These are phyloP conservation scores for Backusella sp. DNA, from an alignment of 192 early-diverging fungal genomes.

Conservation along the genomic window DNA sequence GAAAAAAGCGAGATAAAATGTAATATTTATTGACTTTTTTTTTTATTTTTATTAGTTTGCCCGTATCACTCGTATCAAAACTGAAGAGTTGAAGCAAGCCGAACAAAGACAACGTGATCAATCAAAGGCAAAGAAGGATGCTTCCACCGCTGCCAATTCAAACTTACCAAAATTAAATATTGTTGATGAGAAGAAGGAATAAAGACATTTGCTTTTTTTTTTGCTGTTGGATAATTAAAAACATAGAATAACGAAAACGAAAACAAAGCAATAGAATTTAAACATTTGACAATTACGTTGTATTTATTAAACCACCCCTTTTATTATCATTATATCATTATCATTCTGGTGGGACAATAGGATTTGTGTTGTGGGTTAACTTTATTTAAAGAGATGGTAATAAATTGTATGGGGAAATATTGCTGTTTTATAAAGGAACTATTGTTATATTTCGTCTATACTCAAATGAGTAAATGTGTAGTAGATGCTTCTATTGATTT, in stretches of 20 bases:
- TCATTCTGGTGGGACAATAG: no score
- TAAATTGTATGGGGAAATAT: not conserved
- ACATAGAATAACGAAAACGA: not conserved
- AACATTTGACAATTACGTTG: not conserved
- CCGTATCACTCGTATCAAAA: constrained; percentile 50
- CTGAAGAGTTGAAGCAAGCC: constrained; percentile 51
- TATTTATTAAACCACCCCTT: not conserved
- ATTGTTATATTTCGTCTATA: no score
- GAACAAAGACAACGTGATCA: constrained; percentile 45
- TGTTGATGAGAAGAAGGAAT: constrained; percentile 41
- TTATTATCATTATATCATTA: not conserved
- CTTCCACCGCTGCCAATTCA: constrained; percentile 47
- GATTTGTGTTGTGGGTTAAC: not conserved
- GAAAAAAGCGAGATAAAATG: not conserved
- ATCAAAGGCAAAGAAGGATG: constrained; percentile 44
- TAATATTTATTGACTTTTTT: not conserved
- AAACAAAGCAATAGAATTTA: not conserved
- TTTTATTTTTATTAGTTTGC: constrained; percentile 43
- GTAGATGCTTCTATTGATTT: no score
- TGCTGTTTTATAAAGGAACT: no score
- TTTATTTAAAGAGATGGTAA: not conserved
- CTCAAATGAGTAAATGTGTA: no score
- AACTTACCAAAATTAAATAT: constrained; percentile 53
- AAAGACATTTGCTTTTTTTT: constrained; percentile 7
- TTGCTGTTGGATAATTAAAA: constrained; percentile 2